Conservation (phyloP, 345 rosid genomes). For the Pistacia atlantica region DNA sequence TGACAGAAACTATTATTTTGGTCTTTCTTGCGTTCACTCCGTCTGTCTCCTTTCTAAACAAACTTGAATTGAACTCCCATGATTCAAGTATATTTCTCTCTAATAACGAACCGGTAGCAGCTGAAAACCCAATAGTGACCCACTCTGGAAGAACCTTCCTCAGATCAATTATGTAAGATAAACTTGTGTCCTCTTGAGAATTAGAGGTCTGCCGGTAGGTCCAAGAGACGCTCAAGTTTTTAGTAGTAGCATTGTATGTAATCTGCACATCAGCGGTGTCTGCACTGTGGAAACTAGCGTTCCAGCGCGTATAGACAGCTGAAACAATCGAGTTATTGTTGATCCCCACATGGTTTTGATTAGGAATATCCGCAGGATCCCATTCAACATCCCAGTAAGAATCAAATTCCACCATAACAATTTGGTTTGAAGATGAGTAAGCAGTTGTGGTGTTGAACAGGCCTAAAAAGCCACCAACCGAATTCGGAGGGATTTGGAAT, state of each 20-base stretch:
- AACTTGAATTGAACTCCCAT: slow-evolving; percentile 21
- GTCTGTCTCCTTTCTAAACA: neutral
- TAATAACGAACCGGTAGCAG: neutral
- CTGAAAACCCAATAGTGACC: neutral
- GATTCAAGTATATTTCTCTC: neutral
- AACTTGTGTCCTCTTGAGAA: slow-evolving; percentile 34
- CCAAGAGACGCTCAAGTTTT: slow-evolving; percentile 54
- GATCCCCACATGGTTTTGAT: slow-evolving; percentile 40
- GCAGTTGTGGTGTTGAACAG: slow-evolving; percentile 20
- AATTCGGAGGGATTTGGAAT: slow-evolving; percentile 28
- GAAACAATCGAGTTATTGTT: slow-evolving; percentile 35
- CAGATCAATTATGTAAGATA: slow-evolving; percentile 10
- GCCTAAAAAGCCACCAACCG: slow-evolving; percentile 31
- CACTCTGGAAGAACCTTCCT: neutral
- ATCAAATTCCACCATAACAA: slow-evolving; percentile 43
- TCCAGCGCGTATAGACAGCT: slow-evolving; percentile 34
- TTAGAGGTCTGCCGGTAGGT: slow-evolving; percentile 27
- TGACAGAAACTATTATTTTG: neutral
- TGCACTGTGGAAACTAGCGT: slow-evolving; percentile 28
- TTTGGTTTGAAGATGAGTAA: slow-evolving; percentile 22
- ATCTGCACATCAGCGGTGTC: slow-evolving; percentile 35
- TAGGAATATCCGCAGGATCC: slow-evolving; percentile 34
- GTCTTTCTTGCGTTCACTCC: neutral
- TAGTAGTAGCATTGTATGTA: slow-evolving; percentile 33
- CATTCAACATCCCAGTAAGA: neutral